These are phyloP conservation scores for Chaetomidium leptoderma DNA, from an alignment of 495 filamentous ascomycete species.

Conservation along the genomic window DNA sequence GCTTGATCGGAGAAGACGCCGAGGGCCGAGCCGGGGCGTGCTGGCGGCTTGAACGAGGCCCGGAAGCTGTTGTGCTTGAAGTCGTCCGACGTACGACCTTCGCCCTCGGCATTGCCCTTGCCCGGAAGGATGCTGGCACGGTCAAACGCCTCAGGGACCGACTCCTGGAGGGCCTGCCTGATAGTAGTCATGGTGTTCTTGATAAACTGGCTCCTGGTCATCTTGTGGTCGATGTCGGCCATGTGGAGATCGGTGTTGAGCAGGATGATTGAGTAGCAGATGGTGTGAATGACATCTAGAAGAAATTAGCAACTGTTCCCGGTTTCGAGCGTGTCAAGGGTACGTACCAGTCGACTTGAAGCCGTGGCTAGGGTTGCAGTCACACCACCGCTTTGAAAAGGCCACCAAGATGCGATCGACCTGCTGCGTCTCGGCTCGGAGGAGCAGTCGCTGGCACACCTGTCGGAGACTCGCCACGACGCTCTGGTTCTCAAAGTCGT, in stretches of 20 bases:
- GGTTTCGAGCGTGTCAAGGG: not conserved
- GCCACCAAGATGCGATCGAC: conserved; percentile 89
- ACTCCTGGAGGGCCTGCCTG: conserved; percentile 66
- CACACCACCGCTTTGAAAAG: conserved; percentile 85
- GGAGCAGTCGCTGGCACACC: conserved; percentile 74
- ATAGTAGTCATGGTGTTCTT: conserved; percentile 96
- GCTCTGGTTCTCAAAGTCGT: conserved; percentile 78
- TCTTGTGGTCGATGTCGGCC: conserved; percentile 91
- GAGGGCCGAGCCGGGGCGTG: conserved; percentile 42
- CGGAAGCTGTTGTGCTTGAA: conserved; percentile 42
- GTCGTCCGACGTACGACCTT: conserved; percentile 37
- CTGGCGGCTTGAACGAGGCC: conserved; percentile 45
- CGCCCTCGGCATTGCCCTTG: conserved; percentile 32
- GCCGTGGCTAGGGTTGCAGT: conserved; percentile 89
- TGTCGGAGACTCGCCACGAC: conserved; percentile 74
- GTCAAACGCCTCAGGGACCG: conserved; percentile 63
- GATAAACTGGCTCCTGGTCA: conserved; percentile 90
- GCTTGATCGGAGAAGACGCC: conserved; percentile 31
- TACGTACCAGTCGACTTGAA: conserved; percentile 81
- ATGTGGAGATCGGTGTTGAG: conserved; percentile 95
- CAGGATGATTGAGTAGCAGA: conserved; percentile 91
- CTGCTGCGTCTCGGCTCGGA: conserved; percentile 94
- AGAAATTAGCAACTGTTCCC: not conserved
- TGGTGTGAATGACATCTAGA: conserved; percentile 90
- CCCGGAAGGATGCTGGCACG: conserved; percentile 44